Evolutionary conservation across 1,284 basidiomycete genomes (phyloP), one percentile per base, ranked within the genome.

Genomic region (Ustilago lituana): DNA sequence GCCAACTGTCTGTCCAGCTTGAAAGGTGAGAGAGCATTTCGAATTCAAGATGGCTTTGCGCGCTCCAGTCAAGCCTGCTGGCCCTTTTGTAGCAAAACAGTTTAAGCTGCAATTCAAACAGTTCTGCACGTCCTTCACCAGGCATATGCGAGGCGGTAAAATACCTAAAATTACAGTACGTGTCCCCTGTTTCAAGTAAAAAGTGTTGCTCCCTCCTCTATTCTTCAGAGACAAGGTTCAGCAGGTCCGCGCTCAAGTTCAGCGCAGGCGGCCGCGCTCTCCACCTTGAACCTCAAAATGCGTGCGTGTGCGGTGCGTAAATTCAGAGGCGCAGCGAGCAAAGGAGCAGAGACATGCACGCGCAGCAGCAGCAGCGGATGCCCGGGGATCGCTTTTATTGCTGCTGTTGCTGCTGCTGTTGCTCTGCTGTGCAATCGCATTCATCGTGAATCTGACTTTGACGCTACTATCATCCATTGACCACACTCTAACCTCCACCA

Each of bases 401-500:
- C 19, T 32, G 29, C 23, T 51, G 31, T 24, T 27, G 38, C 43
- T 29, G 36, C 32, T 22, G 23, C 36, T 43, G 56, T n/a, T n/a
- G n/a, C n/a, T n/a, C n/a, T n/a, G n/a, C n/a, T n/a, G n/a, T n/a
- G n/a, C n/a, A 48, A 5, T 37, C 26, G 23, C 7, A 24, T 27
- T 20, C n/a, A 19, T 27, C 20, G 24, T 24, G 17, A 15, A 37
- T 29, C 45, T 38, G n/a, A n/a, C n/a, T n/a, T n/a, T n/a, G n/a
- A n/a, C n/a, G n/a, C n/a, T n/a, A n/a, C n/a, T n/a, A 29, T 29
- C 12, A 29, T 29, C 27, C 12, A 6, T 12, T 12, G 27, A 29
- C 22, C 43, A 17, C 27, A 14, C 33, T 36, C 37, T 19, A 32
- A 32, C 40, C 56, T 43, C 56, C 48, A 58, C 56, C 44, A 51